Base-by-base conservation (phyloP, 2,329 filamentous ascomycete species). In the Geosmithia flava region DNA sequence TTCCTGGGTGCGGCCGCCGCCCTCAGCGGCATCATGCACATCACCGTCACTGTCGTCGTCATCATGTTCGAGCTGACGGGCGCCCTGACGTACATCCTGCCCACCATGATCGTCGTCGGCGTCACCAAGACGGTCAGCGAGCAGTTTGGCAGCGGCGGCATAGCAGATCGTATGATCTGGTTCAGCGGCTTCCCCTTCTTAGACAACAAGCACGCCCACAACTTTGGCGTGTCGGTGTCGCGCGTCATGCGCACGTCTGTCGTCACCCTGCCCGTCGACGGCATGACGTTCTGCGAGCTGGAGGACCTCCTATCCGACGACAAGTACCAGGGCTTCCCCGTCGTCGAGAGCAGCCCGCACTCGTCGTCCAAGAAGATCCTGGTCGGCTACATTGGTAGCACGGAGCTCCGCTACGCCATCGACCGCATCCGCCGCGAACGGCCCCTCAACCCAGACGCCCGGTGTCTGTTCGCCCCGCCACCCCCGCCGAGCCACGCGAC, bases 61-160 rank as follows among this genome's bases (percentile, higher is more conserved):
- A 98, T 98, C 64, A 97, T 98, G 93, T 97, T 97, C 59, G 93
- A 98, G 66, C 76, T 98, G 45, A 98, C 93, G 0, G 93, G 93
- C n/a, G 93, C 93, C 7, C 70, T 97, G 51, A 95, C 90, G 2
- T 98, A 98, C 60, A 97, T 98, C 54, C 70, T 98, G 27, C 93
- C 93, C 0, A 97, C 91, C 15, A 98, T 98, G 93, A 96, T 98
- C 56, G 93, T 97, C 1, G 93, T 97, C 2, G 93, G 93, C 45
- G 85, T 96, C 30, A 97, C 91, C 40, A 98, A 98, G 70, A 87
- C 87, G 15, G 87, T 98, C 44, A 83, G 86, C 52, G 88, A 95
- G 55, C 74, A 89, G 13, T 93, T 95, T 59, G 88, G 89, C n/a
- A 94, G 91, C 61, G 93, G 91, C 29, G 93, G 93, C 44, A 97